Evolutionary conservation across 441 rosid species (phyloP), one percentile per base, ranked within the genome.

Genomic region (Erodium trifolium): DNA sequence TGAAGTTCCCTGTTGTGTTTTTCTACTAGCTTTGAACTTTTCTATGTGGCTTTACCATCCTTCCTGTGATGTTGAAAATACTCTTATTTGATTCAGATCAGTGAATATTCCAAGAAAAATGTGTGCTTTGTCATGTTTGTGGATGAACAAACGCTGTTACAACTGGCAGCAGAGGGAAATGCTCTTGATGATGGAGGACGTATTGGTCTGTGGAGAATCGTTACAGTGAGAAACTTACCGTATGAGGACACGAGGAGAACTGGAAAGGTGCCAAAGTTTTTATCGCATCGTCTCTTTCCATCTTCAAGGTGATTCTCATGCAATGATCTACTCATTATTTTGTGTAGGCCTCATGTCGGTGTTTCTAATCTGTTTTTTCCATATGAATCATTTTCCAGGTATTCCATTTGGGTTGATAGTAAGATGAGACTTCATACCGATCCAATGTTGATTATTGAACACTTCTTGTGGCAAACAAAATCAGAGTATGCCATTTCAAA

Each of bases 401-500:
- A 90, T 80, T 93, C 98, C 3, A 87, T 90, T 74, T 93, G 97
- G 97, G 74, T 93, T 47, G 97, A 93, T 70, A 90, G 96, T 80
- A 93, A 93, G 84, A 78, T 89, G 93, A 85, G 98, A 68, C 97
- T 93, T 60, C 77, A 77, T 63, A 76, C 85, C 70, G 97, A 93
- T 78, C 98, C 96, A 17, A 79, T 93, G 83, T 69, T 85, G 70
- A 81, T 93, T 18, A 82, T 93, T 66, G 97, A 93, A 77, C 80
- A 80, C 88, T 86, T 93, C 78, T 78, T 90, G 71, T 93, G 96
- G 98, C 82, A 88, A 78, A 80, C 78, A 34, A 84, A 71, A 70
- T 83, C 98, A 72, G 97, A 93, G 77, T 90, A 84, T 69, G 97
- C 94, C 78, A 93, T 93, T 78, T 90, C 98, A n/a, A 90, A 85